Evolutionary conservation across 345 rosid species (phyloP).

Genomic region (Ceriops tagal): DNA sequence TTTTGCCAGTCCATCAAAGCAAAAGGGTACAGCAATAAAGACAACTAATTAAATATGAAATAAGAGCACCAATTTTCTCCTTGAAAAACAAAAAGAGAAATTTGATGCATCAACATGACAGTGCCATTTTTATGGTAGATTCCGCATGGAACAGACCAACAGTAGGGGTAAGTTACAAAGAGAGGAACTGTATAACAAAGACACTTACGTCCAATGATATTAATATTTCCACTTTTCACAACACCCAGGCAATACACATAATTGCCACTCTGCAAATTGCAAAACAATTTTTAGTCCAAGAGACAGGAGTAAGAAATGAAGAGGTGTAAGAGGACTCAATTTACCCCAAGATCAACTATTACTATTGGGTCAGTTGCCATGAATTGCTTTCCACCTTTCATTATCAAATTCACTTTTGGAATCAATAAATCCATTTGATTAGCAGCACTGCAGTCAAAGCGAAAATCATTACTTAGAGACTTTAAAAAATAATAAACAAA

Average conservation of each 20-base stretch:
- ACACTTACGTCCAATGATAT: conserved; percentile 91
- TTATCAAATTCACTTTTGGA: conserved; percentile 58
- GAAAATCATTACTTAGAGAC: background rate
- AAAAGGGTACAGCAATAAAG: too few species aligned
- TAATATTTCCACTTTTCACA: conserved; percentile 57
- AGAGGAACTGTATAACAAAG: background rate
- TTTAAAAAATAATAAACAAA: background rate
- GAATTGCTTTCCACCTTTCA: conserved; percentile 70
- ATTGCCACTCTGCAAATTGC: conserved; percentile 38
- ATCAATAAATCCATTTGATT: background rate
- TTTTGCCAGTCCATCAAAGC: too few species aligned
- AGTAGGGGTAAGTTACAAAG: background rate
- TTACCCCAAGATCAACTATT: conserved; percentile 38
- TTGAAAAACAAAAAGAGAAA: too few species aligned
- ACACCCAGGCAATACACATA: conserved; percentile 62
- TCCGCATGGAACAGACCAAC: background rate
- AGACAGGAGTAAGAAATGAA: conserved; percentile 2
- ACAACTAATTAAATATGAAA: too few species aligned
- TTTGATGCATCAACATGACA: too few species aligned
- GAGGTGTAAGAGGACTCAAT: background rate
- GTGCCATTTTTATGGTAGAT: background rate
- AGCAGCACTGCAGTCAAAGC: conserved; percentile 7
- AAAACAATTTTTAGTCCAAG: conserved; percentile 10
- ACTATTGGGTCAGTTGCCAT: conserved; percentile 51
- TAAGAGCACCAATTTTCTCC: too few species aligned